Percentiles rank a stretch among this genome's conserved stretches.
phyloP scores from a whole-genome alignment of 306 rosid species.

The Neltuma alba region DNA sequence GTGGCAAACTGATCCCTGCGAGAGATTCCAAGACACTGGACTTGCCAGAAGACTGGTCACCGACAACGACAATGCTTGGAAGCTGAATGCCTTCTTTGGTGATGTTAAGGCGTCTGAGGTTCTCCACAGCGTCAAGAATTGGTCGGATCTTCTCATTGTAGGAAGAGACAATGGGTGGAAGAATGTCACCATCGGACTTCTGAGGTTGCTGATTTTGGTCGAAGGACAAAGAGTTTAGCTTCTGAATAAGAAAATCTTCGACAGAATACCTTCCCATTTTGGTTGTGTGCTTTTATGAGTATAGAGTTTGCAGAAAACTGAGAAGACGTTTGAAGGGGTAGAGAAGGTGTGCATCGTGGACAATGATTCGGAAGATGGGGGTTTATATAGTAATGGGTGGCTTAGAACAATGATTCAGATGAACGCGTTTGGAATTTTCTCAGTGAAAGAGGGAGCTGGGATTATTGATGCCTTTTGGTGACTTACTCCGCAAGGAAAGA shows the following conservation, averaged over 20 bases:
- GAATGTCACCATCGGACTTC: not conserved
- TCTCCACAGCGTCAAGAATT: slow-evolving; percentile 48
- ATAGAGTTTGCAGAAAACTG: not conserved
- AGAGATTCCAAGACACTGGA: slow-evolving; percentile 60
- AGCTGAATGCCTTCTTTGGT: slow-evolving; percentile 57
- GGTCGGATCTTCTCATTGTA: slow-evolving; percentile 52
- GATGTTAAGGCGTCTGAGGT: slow-evolving; percentile 44
- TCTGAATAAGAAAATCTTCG: not conserved
- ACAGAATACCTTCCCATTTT: not conserved
- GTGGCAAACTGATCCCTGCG: slow-evolving; percentile 56
- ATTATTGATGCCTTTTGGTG: not conserved
- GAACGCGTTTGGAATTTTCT: not conserved
- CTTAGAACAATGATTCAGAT: not conserved
- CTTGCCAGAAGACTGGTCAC: slow-evolving; percentile 50
- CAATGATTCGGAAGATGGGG: not conserved
- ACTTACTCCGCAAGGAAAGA: not conserved
- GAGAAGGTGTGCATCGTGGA: not conserved
- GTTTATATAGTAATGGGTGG: not conserved
- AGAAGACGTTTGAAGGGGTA: not conserved
- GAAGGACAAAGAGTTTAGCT: not conserved
- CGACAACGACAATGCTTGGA: slow-evolving; percentile 58
- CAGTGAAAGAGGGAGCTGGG: not conserved
- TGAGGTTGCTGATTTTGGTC: not conserved
- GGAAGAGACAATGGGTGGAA: slow-evolving; percentile 38
- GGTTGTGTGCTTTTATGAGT: not conserved